Base-by-base conservation (phyloP, 768 basidiomycete genomes). In the Kwoniella bestiolae region DNA sequence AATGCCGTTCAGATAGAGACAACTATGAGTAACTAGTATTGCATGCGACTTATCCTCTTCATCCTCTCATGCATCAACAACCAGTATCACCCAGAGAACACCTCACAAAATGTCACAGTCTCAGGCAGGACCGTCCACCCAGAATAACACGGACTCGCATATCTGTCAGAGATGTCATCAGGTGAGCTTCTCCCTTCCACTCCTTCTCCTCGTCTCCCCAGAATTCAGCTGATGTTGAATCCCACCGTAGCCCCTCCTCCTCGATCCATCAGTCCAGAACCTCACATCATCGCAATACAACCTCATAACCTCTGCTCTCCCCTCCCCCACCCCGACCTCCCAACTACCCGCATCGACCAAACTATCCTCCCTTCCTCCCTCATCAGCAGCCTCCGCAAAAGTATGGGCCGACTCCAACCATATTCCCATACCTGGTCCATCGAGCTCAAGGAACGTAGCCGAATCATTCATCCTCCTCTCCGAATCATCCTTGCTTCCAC, bases 241-340 rank as follows among this genome's bases (percentile, higher is more conserved):
- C 18, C 25, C 18, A 31, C 7, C n/a, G 18, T 55, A 94, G 76
- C 91, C 91, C 5, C 83, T 96, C 34, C 89, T 92, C 87, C 86
- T 93, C 71, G 94, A 97, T 84, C 89, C 88, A n/a, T 94, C 93
- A n/a, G 84, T 96, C 14, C 85, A 90, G 53, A 90, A 92, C 77
- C 84, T 95, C 60, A 87, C 90, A 4, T 92, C 90, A 23, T 91
- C 92, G 14, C 88, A 90, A 29, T 91, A 93, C 81, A 91, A 93
- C 78, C 88, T 91, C 84, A 89, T 95, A 70, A 87, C 88, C 23
- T 88, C 91, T 18, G 88, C 90, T 41, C 85, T 86, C 14, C 82
- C 87, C 34, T 82, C 86, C 67, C 4, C 47, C 67, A 23, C 84
- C 52, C 18, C 64, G 51, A 29, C 62, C 72, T 68, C 83, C 65